Base-by-base conservation (phyloP, 257 asterid species). In the Plantago major region DNA sequence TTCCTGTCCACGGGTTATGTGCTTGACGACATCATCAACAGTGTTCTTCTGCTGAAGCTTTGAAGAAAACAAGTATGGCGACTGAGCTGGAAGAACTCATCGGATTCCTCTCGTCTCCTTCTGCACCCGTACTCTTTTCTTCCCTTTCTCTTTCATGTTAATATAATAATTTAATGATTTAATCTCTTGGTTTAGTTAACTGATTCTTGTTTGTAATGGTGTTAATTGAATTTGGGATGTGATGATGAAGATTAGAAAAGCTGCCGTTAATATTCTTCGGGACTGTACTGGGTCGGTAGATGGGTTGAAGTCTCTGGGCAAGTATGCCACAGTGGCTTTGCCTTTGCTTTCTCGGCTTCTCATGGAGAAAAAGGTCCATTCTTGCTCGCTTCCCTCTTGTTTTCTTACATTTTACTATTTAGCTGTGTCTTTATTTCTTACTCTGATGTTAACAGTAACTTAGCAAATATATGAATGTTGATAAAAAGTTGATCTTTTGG, bases 201-300 rank as follows among this genome's bases (percentile, higher is more conserved):
- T 54, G 18, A 38, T 61, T 10, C 7, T 26, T 22, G 43, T 65
- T 57, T 26, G 11, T 13, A 3, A 17, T 43, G 47, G 38, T 16
- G 42, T 28, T 56, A 56, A 56, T 54, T 19, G 8, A 33, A 33
- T 33, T 26, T 37, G 46, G 9, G 15, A 10, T 59, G 45, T 65
- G 26, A 22, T 22, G 26, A 22, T 65, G 40, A 62, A 93, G 97
- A 82, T 93, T 70, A 83, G 73, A 76, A 89, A 85, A 47, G 84
- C 82, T 22, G 97, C 97, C 4, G 96, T 87, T 17, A 74, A 67
- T 65, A 93, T 93, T 26, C 81, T 89, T 73, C 88, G 99, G 55
- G 96, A 93, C 75, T 93, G 78, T 63, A 93, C 96, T 47, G 99
- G 99, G 38, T 85, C 95, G 11, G 99, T 89, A 57, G 97, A 89